Evolutionary conservation across 495 filamentous ascomycete genomes (phyloP).

Genomic region (Aspergillus taichungensis): DNA sequence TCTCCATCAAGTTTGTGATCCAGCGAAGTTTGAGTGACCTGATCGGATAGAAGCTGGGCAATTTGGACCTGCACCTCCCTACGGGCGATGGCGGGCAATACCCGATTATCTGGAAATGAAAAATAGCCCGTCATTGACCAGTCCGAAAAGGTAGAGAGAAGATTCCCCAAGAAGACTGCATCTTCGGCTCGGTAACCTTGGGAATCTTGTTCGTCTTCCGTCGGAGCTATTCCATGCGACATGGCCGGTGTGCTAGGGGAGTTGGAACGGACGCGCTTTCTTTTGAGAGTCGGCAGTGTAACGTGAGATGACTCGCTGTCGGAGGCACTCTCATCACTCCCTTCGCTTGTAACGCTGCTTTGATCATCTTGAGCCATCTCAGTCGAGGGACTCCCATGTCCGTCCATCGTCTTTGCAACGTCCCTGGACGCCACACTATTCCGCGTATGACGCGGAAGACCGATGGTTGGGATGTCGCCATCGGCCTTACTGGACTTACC

Average conservation of each 20-base stretch:
- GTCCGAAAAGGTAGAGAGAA: constrained; percentile 38
- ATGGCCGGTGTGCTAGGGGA: constrained; percentile 21
- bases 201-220: constrained; percentile 15
- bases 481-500: constrained; percentile 4
- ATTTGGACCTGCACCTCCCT: constrained; percentile 35
- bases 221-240: constrained; percentile 21
- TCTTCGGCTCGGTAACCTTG: constrained; percentile 18
- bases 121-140: constrained; percentile 38
- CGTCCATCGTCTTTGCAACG: constrained; percentile 1
- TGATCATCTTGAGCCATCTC: constrained; percentile 10
- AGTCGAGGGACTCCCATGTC: constrained; percentile 5
- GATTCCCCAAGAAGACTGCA: constrained; percentile 34
- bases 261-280: constrained; percentile 35
- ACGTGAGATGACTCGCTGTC: constrained; percentile 16
- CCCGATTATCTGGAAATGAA: constrained; percentile 24
- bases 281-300: constrained; percentile 22
- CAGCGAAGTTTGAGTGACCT: constrained; percentile 40
- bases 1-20: constrained; percentile 27
- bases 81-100: constrained; percentile 23
- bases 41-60: constrained; percentile 41
- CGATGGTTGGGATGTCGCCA: constrained; percentile 34
- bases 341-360: constrained; percentile 24
- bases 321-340: constrained; percentile 20
- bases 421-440: not conserved
- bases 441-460: constrained; percentile 24